Percentiles rank a stretch among this genome's conserved stretches.
Evolutionary conservation across 148 eudicot genomes (phyloP).

Genomic region (Euryodendron excelsum): DNA sequence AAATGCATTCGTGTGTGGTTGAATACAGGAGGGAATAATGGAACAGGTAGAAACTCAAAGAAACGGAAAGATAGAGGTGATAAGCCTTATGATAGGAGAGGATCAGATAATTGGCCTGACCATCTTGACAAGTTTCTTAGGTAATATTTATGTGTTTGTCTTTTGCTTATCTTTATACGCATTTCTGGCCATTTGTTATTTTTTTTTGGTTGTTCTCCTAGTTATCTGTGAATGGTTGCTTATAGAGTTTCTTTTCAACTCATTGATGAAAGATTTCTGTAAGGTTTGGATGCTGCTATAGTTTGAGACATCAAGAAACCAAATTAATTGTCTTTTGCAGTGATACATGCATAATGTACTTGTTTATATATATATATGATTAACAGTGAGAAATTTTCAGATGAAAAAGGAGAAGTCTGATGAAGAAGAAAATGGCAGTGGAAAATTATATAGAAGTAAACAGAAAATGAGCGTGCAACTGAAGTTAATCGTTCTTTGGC

Average conservation of each 20-base stretch:
- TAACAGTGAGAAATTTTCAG: neutral
- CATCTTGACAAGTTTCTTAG: constrained; percentile 83
- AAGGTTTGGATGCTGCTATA: neutral
- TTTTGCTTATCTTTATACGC: neutral
- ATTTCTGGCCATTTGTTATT: neutral
- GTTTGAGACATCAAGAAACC: neutral
- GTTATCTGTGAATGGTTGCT: neutral
- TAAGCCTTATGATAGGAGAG: constrained; percentile 79
- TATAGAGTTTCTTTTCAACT: neutral
- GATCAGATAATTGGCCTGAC: constrained; percentile 86
- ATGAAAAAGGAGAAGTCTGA: neutral
- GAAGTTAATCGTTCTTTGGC: neutral
- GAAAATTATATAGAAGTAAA: neutral
- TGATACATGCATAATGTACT: neutral
- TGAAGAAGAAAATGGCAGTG: neutral
- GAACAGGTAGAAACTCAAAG: constrained; percentile 42
- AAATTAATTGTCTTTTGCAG: neutral
- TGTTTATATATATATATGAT: neutral
- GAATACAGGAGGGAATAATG: constrained; percentile 51
- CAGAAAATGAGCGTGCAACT: neutral
- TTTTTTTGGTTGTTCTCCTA: neutral
- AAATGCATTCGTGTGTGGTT: constrained; percentile 91
- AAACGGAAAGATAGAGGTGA: constrained; percentile 79
- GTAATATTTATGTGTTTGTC: constrained; percentile 31
- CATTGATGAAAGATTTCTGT: neutral